Evolutionary conservation across 306 rosid species (phyloP).

Genomic region (Glycyrrhiza uralensis): DNA sequence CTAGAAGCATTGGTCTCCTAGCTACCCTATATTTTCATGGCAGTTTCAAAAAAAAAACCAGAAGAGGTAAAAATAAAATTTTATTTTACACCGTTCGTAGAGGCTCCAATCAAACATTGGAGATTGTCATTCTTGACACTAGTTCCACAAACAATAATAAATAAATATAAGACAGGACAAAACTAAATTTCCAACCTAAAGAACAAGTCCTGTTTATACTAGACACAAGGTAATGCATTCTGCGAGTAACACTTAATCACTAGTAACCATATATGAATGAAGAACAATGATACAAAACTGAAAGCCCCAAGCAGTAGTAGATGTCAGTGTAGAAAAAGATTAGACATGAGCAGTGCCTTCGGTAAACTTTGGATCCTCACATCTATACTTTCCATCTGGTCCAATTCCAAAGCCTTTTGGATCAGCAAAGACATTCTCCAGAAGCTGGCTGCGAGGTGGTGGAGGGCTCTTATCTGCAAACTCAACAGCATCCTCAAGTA

Average conservation of each 20-base stretch:
- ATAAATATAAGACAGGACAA: conserved; percentile 22
- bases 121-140: conserved; percentile 25
- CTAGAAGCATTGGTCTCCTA: neutral
- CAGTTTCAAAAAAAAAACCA: too few relatives aligned
- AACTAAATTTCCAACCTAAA: conserved; percentile 48
- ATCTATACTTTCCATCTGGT: conserved; percentile 92
- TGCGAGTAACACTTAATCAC: conserved; percentile 28
- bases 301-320: neutral
- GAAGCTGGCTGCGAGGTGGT: conserved; percentile 87
- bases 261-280: conserved; percentile 33
- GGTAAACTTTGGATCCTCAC: conserved; percentile 98
- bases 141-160: conserved; percentile 35
- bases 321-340: conserved; percentile 1
- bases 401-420: conserved; percentile 98
- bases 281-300: conserved; percentile 43
- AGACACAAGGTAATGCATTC: conserved; percentile 32
- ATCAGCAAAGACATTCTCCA: conserved; percentile 96
- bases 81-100: conserved; percentile 1
- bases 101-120: conserved; percentile 1
- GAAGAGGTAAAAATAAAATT: neutral
- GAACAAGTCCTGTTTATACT: conserved; percentile 42
- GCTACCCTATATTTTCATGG: neutral
- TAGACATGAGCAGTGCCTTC: conserved; percentile 97
- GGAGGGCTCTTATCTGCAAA: conserved; percentile 85
- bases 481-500: conserved; percentile 78